Evolutionary conservation across 495 filamentous ascomycete genomes (phyloP), one percentile per base, ranked within the genome.

Genomic region (Bombardia bombarda): DNA sequence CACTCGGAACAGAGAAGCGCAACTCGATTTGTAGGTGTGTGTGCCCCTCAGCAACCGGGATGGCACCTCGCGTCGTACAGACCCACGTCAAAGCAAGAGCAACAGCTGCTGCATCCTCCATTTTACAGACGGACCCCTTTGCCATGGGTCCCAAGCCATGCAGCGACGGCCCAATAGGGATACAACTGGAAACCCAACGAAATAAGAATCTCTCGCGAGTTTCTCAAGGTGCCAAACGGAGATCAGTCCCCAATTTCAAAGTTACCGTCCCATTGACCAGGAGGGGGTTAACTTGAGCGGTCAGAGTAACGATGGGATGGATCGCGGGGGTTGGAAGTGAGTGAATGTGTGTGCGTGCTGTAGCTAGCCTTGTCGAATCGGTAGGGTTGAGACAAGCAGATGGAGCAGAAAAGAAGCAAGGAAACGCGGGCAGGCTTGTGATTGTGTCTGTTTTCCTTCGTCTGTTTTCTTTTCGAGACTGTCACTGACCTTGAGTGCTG

Each of bases 401-500:
- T 24, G 32, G 13, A 46, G 39, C 42, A 21, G 16, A 45, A 47
- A 21, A 21, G 45, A 45, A 24, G 32, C 19, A 34, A 32, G 24
- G 20, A 40, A 32, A 38, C 20, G 32, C 18, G 22, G 26, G 33
- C 24, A 40, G 31, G 46, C 36, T 44, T 45, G 51, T 46, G 46
- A 45, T 47, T 46, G 52, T 53, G 41, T n/a, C n/a, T n/a, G n/a
- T n/a, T n/a, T n/a, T n/a, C n/a, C n/a, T n/a, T n/a, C n/a, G n/a
- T n/a, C n/a, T n/a, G n/a, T 28, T 28, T 28, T 50, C 50, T 49
- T 52, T 53, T 53, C 21, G 30, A 47, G 47, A 40, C 40, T 51
- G 42, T 52, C 40, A 58, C 56, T 59, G 36, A 59, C 56, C 50
- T 59, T 41, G 20, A 32, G 31, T 34, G 31, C 30, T 25, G 41